Conservation (phyloP, 1,139 yeast genomes). For the Saccharomyces hybrid region DNA sequence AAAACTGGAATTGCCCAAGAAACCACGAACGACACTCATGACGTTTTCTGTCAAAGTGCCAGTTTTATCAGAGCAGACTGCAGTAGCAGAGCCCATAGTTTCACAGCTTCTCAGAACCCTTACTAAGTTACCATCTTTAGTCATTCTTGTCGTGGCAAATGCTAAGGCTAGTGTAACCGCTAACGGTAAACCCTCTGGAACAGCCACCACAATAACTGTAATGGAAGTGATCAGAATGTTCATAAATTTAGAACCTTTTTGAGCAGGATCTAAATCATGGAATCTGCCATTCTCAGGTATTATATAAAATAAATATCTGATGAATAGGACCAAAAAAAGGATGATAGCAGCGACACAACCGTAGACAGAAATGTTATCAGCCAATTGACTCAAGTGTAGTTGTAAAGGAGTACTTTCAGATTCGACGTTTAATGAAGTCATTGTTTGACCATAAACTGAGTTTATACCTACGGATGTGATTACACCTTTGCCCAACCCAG, state of each 20-base stretch:
- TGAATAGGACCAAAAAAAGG: constrained; percentile 68
- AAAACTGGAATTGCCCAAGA: constrained; percentile 41
- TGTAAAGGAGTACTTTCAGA: constrained; percentile 86
- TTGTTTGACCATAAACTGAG: constrained; percentile 86
- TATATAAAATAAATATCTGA: constrained; percentile 64
- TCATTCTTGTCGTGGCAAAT: constrained; percentile 96
- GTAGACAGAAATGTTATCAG: constrained; percentile 88
- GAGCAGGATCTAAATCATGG: constrained; percentile 45
- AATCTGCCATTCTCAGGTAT: constrained; percentile 42
- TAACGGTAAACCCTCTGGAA: constrained; percentile 94
- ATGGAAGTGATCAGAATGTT: constrained; percentile 84
- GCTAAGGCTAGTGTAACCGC: constrained; percentile 96
- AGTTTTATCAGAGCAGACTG: constrained; percentile 93
- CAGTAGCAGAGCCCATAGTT: constrained; percentile 98
- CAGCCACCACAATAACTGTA: constrained; percentile 92
- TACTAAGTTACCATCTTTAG: constrained; percentile 92
- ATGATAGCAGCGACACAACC: constrained; percentile 81
- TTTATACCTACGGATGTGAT: constrained; percentile 87
- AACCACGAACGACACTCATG: constrained; percentile 82
- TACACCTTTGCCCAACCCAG: constrained; percentile 80
- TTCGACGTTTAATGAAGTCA: constrained; percentile 68
- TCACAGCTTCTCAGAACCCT: constrained; percentile 90
- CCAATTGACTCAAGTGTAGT: constrained; percentile 67
- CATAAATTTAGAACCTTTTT: constrained; percentile 77
- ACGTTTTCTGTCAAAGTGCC: constrained; percentile 91